Base-by-base conservation (phyloP, 306 rosid species). In the Potentilla sterilis region DNA sequence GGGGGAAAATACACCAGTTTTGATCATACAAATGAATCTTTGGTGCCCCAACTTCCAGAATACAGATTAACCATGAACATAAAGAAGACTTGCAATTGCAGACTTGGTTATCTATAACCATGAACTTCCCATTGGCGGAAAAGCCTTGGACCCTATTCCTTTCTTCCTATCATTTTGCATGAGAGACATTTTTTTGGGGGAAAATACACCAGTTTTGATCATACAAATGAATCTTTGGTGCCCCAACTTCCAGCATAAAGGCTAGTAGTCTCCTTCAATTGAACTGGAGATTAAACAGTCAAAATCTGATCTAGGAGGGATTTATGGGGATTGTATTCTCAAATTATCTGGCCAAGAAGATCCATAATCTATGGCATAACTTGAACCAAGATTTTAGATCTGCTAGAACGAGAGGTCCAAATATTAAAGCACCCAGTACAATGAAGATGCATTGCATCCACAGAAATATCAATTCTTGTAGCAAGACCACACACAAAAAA, bases 401-500 rank as follows among this genome's bases (percentile, higher is more conserved):
- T 21, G 9, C 72, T 12, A 69, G 74, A 48, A 28, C 8, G 58
- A 47, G 59, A 42, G 46, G 28, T 49, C 62, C 62, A 19, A 32
- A 12, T 16, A 41, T 41, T 41, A 4, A 12, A 41, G 24, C 44
- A 15, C 41, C 19, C 12, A 9, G 7, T 7, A 70, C 19, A 19
- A 69, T 9, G 5, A 44, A 68, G 55, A 68, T 68, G 18, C 6
- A 35, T 34, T 43, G 5, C 15, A 47, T 24, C 35, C 69, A 42
- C 67, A 35, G 51, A 18, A 6, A 28, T 14, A 4, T 34, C 72
- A 22, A 28, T 1, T 66, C 54, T 15, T 73, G 35, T 57, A 21
- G 67, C 19, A 22, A 47, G 51, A 47, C 4, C 22, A 68, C 70
- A 59, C 47, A 24, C n/a, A 16, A 51, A 67, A 41, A 76, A 70